These are phyloP conservation scores for Xylaria digitata DNA, from an alignment of 2,329 filamentous ascomycete species.

Conservation along the genomic window DNA sequence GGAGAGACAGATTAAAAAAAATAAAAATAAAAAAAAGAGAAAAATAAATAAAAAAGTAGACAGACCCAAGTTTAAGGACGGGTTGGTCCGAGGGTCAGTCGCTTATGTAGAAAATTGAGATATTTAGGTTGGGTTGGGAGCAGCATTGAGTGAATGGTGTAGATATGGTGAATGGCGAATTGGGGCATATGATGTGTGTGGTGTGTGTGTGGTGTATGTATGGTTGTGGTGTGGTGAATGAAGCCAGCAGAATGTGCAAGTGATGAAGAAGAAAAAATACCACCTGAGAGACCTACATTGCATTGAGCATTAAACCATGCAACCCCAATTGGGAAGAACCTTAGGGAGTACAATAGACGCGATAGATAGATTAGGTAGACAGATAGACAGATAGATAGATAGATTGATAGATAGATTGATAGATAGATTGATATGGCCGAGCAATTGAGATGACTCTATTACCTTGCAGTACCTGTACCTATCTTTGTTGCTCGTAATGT, in stretches of 20 bases:
- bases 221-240: constrained; percentile 20
- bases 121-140: constrained; percentile 14
- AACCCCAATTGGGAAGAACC: no score
- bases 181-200: neutral
- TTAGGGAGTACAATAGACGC: constrained; percentile 5
- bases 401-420: no score
- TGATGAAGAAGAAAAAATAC: constrained; percentile 11
- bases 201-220: neutral
- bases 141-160: neutral
- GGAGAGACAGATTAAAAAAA: neutral
- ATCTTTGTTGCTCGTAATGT: neutral
- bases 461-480: neutral
- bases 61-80: neutral
- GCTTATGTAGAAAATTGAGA: constrained; percentile 10
- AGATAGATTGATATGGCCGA: neutral
- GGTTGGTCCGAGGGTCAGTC: neutral
- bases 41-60: neutral
- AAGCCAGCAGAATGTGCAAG: constrained; percentile 10
- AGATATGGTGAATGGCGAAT: neutral
- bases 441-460: constrained; percentile 14
- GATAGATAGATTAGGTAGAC: no score
- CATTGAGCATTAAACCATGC: neutral
- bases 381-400: no score
- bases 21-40: no score
- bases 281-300: constrained; percentile 1